Conservation (phyloP, 805 yeast genomes). For the Saccharomycopsis vini region DNA sequence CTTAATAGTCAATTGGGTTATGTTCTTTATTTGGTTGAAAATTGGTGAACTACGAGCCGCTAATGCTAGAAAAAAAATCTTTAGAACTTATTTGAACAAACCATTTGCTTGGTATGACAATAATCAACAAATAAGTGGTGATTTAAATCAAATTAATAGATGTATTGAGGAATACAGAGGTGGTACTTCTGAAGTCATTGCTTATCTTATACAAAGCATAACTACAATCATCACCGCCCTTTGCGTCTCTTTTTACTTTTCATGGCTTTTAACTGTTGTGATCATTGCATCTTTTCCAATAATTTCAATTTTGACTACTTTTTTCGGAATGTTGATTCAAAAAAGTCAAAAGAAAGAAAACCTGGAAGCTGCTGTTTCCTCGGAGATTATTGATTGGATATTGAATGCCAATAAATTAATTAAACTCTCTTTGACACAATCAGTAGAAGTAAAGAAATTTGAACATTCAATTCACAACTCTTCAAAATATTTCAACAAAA, state of each 20-base stretch:
- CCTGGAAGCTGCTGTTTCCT: conserved; percentile 40
- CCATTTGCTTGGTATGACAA: conserved; percentile 57
- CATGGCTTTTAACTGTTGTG: conserved; percentile 80
- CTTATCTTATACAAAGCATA: conserved; percentile 43
- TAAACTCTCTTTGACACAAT: conserved; percentile 50
- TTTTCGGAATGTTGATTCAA: conserved; percentile 45
- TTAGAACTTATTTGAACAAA: conserved; percentile 36
- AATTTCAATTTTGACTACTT: conserved; percentile 38
- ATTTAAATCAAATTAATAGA: conserved; percentile 54
- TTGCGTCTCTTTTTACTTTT: conserved; percentile 59
- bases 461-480: conserved; percentile 24
- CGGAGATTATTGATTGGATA: conserved; percentile 64
- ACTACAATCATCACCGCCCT: conserved; percentile 47
- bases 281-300: conserved; percentile 70
- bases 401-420: conserved; percentile 52
- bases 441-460: conserved; percentile 41
- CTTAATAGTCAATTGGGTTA: conserved; percentile 40
- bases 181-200: conserved; percentile 60
- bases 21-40: conserved; percentile 52
- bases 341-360: conserved; percentile 50
- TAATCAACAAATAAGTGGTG: conserved; percentile 49
- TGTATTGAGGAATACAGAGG: conserved; percentile 65
- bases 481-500: conserved; percentile 33
- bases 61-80: conserved; percentile 42
- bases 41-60: conserved; percentile 66